phyloP scores from a whole-genome alignment of 495 filamentous ascomycete species.

The Aspergillus conjunctus region DNA sequence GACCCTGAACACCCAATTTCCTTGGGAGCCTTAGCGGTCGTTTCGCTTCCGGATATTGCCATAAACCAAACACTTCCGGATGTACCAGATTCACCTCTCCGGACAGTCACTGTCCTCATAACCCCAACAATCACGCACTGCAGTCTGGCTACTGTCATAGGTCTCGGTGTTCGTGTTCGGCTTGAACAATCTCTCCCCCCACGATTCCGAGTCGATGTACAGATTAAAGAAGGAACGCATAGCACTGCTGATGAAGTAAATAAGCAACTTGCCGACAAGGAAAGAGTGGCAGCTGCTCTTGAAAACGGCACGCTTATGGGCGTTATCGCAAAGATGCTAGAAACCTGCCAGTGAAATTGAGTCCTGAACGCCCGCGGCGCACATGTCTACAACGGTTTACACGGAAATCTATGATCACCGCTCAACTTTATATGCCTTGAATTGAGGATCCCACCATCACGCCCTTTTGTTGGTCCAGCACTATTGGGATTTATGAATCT shows the following conservation, averaged over 20 bases:
- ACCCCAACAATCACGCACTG: constrained; percentile 99
- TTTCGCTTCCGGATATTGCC: constrained; percentile 88
- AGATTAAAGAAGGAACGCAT: constrained; percentile 95
- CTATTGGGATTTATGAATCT: constrained; percentile 55
- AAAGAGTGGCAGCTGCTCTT: constrained; percentile 89
- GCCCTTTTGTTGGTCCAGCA: background rate
- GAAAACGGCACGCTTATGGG: constrained; percentile 90
- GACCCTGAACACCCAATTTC: constrained; percentile 97
- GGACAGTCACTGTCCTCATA: constrained; percentile 61
- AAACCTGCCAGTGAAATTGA: constrained; percentile 63
- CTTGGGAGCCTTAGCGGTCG: constrained; percentile 87
- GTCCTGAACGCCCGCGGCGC: background rate
- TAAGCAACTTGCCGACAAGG: constrained; percentile 95
- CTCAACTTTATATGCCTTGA: constrained; percentile 3
- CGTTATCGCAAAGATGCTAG: constrained; percentile 89
- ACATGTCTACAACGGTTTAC: background rate
- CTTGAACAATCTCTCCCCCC: constrained; percentile 89
- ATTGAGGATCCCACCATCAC: background rate
- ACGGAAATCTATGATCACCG: background rate
- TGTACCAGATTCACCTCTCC: constrained; percentile 45
- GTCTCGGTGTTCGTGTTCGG: constrained; percentile 86
- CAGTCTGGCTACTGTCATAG: constrained; percentile 93
- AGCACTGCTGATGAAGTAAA: constrained; percentile 92
- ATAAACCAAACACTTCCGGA: constrained; percentile 65
- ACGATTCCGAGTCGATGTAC: constrained; percentile 89